phyloP scores from a whole-genome alignment of 345 rosid genomes.

The Corchorus capsularis region DNA sequence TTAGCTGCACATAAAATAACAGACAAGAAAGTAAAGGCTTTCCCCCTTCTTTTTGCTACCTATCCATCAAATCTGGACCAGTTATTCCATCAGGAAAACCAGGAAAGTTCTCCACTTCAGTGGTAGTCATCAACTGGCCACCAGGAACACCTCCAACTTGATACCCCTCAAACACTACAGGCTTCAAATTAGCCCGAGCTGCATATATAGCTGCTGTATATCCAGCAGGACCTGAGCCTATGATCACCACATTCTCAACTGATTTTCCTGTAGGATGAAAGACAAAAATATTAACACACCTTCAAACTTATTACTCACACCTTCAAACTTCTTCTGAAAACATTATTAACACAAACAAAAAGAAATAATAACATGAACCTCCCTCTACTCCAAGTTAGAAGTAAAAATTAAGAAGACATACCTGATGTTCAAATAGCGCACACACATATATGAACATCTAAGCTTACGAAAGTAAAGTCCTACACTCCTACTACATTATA shows the following conservation, averaged over 20 bases:
- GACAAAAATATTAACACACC: neutral
- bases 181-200: constrained; percentile 98
- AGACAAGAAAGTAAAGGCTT: neutral
- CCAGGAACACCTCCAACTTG: constrained; percentile 99
- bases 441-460: neutral
- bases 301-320: neutral
- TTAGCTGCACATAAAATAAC: neutral
- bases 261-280: constrained; percentile 53
- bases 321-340: neutral
- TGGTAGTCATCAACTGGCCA: constrained; percentile 97
- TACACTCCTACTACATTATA: no score
- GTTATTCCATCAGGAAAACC: constrained; percentile 98
- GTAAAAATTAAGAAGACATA: neutral
- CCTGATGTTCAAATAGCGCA: no score
- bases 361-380: neutral
- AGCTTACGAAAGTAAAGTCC: no score
- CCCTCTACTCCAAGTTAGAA: neutral
- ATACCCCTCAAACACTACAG: constrained; percentile 94
- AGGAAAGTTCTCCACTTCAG: constrained; percentile 97
- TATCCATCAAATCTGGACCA: constrained; percentile 99
- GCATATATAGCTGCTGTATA: constrained; percentile 98
- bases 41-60: constrained; percentile 36
- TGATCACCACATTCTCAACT: constrained; percentile 83
- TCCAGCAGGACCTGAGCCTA: constrained; percentile 99
- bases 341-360: neutral